Base-by-base conservation (phyloP, 441 rosid species). In the Arabidopsis hybrid region DNA sequence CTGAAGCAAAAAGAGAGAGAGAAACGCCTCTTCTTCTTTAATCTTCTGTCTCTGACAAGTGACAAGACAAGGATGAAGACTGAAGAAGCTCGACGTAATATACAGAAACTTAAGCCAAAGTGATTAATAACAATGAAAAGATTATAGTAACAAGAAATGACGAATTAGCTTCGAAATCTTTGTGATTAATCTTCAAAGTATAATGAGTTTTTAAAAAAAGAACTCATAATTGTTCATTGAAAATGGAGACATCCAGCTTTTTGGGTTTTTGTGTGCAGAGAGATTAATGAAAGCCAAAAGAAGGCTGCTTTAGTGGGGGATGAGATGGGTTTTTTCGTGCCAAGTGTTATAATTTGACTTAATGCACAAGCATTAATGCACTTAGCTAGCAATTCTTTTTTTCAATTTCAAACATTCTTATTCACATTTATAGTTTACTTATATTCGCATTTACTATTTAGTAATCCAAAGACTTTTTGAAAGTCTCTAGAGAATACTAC, bases 291-390 rank as follows among this genome's bases (percentile, higher is more conserved):
- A 60, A 32, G 67, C 56, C 36, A 66, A 67, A 74, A 55, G 51
- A 29, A 45, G 53, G 72, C 45, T 10, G 66, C 66, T 72, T 78
- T 78, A 72, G 66, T 55, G 81, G 66, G 40, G 0, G n/a, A 51
- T 40, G 51, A 38, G 71, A 69, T 26, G 1, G 67, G 51, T 40
- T 50, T 69, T 51, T 69, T n/a, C 2, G 59, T 77, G 80, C 72
- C 77, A 78, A 78, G 77, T 78, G 78, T 78, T 67, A 61, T 67
- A 61, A 55, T 67, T 69, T 73, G 60, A 49, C 74, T 72, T 72
- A 73, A 61, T 62, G 74, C 78, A 72, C 78, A 78, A 55, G 77
- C 26, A 43, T 72, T 77, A 8, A 72, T 71, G 77, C 63, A 71
- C 66, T 69, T 56, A 56, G 16, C 49, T 26, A 32, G 3, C 32